Base-by-base conservation (phyloP, 257 asterid genomes). In the Leptodermis oblonga region DNA sequence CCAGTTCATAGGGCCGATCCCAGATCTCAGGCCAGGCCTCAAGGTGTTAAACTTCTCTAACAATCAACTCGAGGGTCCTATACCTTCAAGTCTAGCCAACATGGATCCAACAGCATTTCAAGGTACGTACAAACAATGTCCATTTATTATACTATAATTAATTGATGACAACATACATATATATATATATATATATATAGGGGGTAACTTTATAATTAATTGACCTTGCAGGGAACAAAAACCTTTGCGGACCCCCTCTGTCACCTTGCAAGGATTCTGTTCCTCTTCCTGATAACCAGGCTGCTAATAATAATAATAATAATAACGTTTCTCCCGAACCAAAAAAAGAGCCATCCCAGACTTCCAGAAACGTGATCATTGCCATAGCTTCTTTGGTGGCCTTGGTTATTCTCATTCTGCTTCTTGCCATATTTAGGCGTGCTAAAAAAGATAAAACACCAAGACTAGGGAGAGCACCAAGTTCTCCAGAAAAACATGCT, bases 51-150 rank as follows among this genome's bases (percentile, higher is more conserved):
- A 92, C 53, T 89, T 89, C 1, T 87, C 98, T 12, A 82, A 87
- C 83, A 92, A 92, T 74, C 90, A 78, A 67, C 74, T 92, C 69
- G 86, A 83, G 69, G 98, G 98, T 45, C 88, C 89, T 6, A 81
- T 92, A 45, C 98, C 98, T 12, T 71, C 69, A 4, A 49, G 73
- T 64, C 70, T 92, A 15, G 43, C 69, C 51, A 76, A 77, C 39
- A 56, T 89, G 84, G 85, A 83, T 73, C 87, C 90, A 11, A 75
- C 75, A 69, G 82, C 90, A 22, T 89, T 92, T 54, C 9, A 81
- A 70, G 97, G 97, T 59, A 54, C 25, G 7, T 52, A 34, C 6
- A 34, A 2, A 34, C 39, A 34, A 8, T 52, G 28, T 52, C 18
- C 9, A 22, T 52, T 11, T 15, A 52, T 52, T 4, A 7, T 18